A percentile compares a stretch with the other conserved stretches of the same genome.
Conservation (phyloP, 2,329 filamentous ascomycete species). For the Aaosphaeria pasadenensis region DNA sequence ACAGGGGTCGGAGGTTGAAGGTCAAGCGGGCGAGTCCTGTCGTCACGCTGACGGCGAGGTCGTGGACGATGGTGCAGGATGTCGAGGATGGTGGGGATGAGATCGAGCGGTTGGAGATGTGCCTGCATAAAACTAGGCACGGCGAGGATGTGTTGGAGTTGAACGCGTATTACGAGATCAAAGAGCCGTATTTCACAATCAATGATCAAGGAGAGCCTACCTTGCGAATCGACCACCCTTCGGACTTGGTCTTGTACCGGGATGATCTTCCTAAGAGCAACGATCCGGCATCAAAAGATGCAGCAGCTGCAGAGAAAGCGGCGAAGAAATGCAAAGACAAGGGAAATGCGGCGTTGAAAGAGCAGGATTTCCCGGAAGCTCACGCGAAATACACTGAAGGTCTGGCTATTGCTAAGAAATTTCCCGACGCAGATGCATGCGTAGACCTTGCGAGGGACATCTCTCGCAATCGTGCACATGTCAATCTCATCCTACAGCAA, state of each 20-base stretch:
- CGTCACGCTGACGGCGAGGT: slow-evolving; percentile 25
- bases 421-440: slow-evolving; percentile 8
- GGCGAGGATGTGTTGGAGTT: slow-evolving; percentile 33
- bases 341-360: slow-evolving; percentile 29
- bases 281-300: slow-evolving; percentile 27
- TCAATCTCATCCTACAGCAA: slow-evolving; percentile 27
- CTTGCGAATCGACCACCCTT: slow-evolving; percentile 53
- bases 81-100: slow-evolving; percentile 26
- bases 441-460: slow-evolving; percentile 27
- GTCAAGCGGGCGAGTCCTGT: slow-evolving; percentile 32
- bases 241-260: slow-evolving; percentile 45
- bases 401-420: slow-evolving; percentile 17
- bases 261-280: slow-evolving; percentile 28
- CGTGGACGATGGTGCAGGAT: slow-evolving; percentile 33
- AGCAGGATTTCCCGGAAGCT: slow-evolving; percentile 37
- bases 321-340: slow-evolving; percentile 30
- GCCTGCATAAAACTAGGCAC: slow-evolving; percentile 22
- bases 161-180: slow-evolving; percentile 44
- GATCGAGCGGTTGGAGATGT: slow-evolving; percentile 24
- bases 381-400: slow-evolving; percentile 31
- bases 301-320: slow-evolving; percentile 26
- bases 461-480: slow-evolving; percentile 32
- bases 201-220: slow-evolving; percentile 41
- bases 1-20: slow-evolving; percentile 36
- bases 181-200: slow-evolving; percentile 54